Conservation (phyloP, 1,139 yeast genomes). For the Suhomyces wounanorum region DNA sequence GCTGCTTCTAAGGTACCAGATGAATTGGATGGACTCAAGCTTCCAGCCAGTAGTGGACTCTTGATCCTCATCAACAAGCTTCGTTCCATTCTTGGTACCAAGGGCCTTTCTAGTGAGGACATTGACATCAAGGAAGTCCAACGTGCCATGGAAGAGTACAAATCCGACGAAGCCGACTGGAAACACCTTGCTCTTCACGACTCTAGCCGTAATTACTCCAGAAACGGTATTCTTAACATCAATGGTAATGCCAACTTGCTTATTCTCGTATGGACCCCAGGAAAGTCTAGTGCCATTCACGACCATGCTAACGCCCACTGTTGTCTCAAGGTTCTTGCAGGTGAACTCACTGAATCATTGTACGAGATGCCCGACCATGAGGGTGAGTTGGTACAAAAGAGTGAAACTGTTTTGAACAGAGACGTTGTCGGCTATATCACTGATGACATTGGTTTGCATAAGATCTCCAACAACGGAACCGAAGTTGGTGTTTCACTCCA, state of each 20-base stretch:
- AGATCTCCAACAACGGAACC: slow-evolving; percentile 54
- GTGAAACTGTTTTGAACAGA: slow-evolving; percentile 37
- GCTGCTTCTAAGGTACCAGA: not conserved
- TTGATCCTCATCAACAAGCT: slow-evolving; percentile 30
- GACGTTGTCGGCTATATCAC: slow-evolving; percentile 67
- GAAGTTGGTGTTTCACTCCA: slow-evolving; percentile 66
- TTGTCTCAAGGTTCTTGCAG: slow-evolving; percentile 65
- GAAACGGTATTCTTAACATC: slow-evolving; percentile 68
- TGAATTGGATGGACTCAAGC: slow-evolving; percentile 17
- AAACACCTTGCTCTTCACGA: slow-evolving; percentile 58
- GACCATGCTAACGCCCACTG: slow-evolving; percentile 80
- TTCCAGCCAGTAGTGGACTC: slow-evolving; percentile 20
- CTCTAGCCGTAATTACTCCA: slow-evolving; percentile 49
- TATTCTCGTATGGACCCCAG: slow-evolving; percentile 72
- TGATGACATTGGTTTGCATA: slow-evolving; percentile 68
- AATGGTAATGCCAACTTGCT: slow-evolving; percentile 70
- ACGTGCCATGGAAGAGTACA: slow-evolving; percentile 51
- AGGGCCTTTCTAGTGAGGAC: slow-evolving; percentile 49
- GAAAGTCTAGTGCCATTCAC: slow-evolving; percentile 66
- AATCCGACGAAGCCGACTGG: slow-evolving; percentile 59
- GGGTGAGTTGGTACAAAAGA: slow-evolving; percentile 29
- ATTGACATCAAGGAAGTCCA: slow-evolving; percentile 54
- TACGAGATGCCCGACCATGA: slow-evolving; percentile 52
- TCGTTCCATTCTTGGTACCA: slow-evolving; percentile 34
- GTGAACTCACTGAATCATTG: slow-evolving; percentile 58